These are phyloP conservation scores for Geotrichum armillariae DNA, from an alignment of 1,139 yeast species.

Conservation along the genomic window DNA sequence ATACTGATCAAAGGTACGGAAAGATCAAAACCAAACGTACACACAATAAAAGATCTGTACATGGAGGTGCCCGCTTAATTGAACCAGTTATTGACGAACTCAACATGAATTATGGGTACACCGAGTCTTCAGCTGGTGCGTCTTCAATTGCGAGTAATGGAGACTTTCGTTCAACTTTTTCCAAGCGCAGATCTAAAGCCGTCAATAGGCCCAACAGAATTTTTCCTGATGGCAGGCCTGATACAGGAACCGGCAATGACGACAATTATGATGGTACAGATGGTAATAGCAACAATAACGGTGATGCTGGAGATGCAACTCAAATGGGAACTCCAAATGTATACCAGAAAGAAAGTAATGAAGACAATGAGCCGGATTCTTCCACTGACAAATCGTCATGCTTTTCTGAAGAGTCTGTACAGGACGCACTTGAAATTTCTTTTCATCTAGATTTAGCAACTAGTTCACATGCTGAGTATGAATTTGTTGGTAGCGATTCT, in stretches of 20 bases:
- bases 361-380: not conserved
- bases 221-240: no score
- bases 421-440: no score
- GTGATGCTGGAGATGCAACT: not conserved
- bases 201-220: no score
- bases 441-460: no score
- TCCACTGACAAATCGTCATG: no score
- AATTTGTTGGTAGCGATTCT: not conserved
- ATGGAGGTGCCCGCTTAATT: not conserved
- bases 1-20: not conserved
- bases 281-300: not conserved
- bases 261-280: not conserved
- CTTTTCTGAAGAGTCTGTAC: no score
- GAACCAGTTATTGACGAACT: not conserved
- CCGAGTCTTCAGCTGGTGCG: slow-evolving; percentile 4
- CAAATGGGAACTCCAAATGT: no score
- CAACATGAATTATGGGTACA: slow-evolving; percentile 3
- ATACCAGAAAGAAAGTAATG: not conserved
- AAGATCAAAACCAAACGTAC: not conserved
- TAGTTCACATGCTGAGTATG: no score
- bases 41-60: not conserved
- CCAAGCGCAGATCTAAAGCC: no score
- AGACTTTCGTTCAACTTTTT: not conserved
- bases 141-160: not conserved
- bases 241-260: no score